Evolutionary conservation across 495 filamentous ascomycete genomes (phyloP).

Genomic region (Daldinia loculata): DNA sequence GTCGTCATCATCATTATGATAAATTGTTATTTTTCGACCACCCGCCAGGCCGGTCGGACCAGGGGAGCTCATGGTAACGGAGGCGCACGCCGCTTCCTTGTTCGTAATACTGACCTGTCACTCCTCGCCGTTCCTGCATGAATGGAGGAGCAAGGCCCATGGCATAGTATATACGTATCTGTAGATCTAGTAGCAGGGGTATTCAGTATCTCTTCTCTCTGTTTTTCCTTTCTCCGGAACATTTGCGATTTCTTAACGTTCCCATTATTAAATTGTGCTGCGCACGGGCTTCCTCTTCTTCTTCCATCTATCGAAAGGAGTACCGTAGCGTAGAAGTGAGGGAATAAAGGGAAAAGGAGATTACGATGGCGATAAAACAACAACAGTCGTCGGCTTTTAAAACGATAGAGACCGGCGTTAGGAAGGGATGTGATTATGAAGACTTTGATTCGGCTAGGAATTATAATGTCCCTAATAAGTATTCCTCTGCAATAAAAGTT

Average conservation of each 20-base stretch:
- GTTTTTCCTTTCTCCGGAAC: constrained; percentile 10
- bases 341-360: background rate
- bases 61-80: background rate
- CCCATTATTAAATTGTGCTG: background rate
- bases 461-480: background rate
- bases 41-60: constrained; percentile 19
- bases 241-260: background rate
- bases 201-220: background rate
- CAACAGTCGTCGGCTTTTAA: background rate
- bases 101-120: constrained; percentile 34
- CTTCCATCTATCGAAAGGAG: background rate
- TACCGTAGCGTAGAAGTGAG: background rate
- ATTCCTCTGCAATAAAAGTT: background rate
- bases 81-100: constrained; percentile 7
- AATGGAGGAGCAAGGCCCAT: constrained; percentile 7
- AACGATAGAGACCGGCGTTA: background rate
- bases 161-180: background rate
- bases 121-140: constrained; percentile 35
- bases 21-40: background rate
- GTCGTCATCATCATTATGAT: background rate
- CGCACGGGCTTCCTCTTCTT: background rate
- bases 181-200: constrained; percentile 1
- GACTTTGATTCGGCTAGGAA: background rate
- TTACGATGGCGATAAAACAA: background rate
- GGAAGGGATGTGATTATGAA: background rate